phyloP scores from a whole-genome alignment of 768 basidiomycete species.

The Panus rudis region DNA sequence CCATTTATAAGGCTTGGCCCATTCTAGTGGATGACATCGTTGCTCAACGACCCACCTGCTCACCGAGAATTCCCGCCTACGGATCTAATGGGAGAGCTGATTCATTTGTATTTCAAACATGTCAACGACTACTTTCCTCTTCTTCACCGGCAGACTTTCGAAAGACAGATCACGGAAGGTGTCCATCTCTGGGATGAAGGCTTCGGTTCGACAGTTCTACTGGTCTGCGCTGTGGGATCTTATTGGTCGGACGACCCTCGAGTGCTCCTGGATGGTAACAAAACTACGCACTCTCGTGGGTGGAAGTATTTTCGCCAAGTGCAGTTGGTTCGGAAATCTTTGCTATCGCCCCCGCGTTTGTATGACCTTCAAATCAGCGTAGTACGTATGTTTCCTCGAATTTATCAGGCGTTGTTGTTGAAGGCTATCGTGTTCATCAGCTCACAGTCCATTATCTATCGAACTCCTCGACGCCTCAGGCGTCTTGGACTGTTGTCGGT shows the following conservation, averaged over 20 bases:
- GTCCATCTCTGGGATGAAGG: constrained; percentile 35
- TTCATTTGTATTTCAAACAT: constrained; percentile 37
- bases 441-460: constrained; percentile 41
- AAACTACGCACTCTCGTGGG: constrained; percentile 34
- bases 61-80: constrained; percentile 10
- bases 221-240: constrained; percentile 67
- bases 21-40: constrained; percentile 9
- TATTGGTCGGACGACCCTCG: constrained; percentile 37
- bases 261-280: constrained; percentile 14
- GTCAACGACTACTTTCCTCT: constrained; percentile 31
- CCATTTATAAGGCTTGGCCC: neutral
- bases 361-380: constrained; percentile 61
- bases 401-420: too few relatives aligned
- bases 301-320: constrained; percentile 58
- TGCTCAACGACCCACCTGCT: constrained; percentile 12
- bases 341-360: constrained; percentile 44
- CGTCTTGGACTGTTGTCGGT: constrained; percentile 39
- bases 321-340: constrained; percentile 41
- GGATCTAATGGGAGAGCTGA: constrained; percentile 22
- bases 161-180: constrained; percentile 26
- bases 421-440: constrained; percentile 23
- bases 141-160: constrained; percentile 38
- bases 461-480: constrained; percentile 35
- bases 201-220: constrained; percentile 56
- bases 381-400: constrained; percentile 34